Base-by-base conservation (phyloP, 179 eudicot species). In the Gypsophila paniculata region DNA sequence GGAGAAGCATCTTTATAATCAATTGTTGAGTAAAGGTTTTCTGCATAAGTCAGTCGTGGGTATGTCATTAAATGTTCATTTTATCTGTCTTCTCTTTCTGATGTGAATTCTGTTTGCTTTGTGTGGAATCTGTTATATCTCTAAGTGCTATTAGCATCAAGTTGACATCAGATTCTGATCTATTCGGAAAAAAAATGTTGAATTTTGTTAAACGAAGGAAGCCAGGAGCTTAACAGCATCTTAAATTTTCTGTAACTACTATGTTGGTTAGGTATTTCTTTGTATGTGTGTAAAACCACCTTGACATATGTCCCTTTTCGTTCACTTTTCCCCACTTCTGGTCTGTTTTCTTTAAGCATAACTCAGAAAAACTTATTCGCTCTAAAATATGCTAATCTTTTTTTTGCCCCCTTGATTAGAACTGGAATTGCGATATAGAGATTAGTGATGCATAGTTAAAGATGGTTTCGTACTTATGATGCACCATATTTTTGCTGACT, bases 1-100 rank as follows among this genome's bases (percentile, higher is more conserved):
- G 52, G 98, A 91, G 57, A 93, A 87, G 79, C 85, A 84, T 80
- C 66, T 76, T 7, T 80, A 82, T 75, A 64, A 72, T 74, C 69
- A 77, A 53, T 53, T 79, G 36, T 19, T 63, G 61, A 61, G 63
- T 49, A 71, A 66, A 76, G 61, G 60, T 38, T 71, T 72, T 18
- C 62, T 69, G n/a, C 52, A 70, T 57, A 84, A 76, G 77, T 81
- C 87, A 71, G 86, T 86, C 76, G 81, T 69, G 59, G 81, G 84
- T 81, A 81, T 65, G 81, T 48, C 46, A 22, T 32, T 8, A 23
- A 26, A 59, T 61, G 23, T 39, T 38, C 19, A 17, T 54, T 42
- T 15, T 64, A 6, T 55, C 18, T 61, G 62, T 9, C 46, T 52
- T 65, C 53, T 25, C 67, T 61, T 61, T 19, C 42, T 19, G 59